Evolutionary conservation across 805 yeast genomes (phyloP), one percentile per base, ranked within the genome.

Genomic region (Candida insectorum): DNA sequence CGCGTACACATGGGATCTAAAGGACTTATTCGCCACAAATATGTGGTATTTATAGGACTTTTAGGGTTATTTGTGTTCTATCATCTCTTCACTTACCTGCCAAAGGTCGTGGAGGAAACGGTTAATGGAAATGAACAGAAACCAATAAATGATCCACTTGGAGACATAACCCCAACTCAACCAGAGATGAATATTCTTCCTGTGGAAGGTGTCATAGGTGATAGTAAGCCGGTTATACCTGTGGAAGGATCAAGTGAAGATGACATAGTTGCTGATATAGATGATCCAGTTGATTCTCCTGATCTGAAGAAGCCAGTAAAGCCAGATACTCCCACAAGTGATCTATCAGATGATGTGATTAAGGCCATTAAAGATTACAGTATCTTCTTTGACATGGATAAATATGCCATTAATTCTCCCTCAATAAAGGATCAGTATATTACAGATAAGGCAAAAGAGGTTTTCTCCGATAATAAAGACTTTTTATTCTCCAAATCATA

Each of bases 401-500:
- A 43, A 34, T 71, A 45, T 42, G 51, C 41, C 3, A 73, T 77
- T 11, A 34, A 47, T 1, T 52, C 65, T 2, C 59, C 53, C 1
- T 65, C 71, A n/a, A 49, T 77, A 21, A 68, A 60, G 22, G 56
- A 49, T 28, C 51, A 54, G n/a, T 76, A 73, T 43, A 55, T 56
- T 26, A 44, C 52, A 3, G 67, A 56, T 10, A 62, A 59, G 41
- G 81, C 77, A 2, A 51, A 48, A 36, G 73, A 75, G 47, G 51
- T 56, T 33, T 70, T 70, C 40, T 56, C 65, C 3, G 44, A 54
- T 11, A 69, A 66, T 38, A 51, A 48, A 4, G 65, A 59, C 30
- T 65, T 71, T 40, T 44, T 67, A 8, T 73, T 73, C 47, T 59
- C 69, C 22, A 66, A 68, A 40, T 64, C 62, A 13, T 75, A 75